Evolutionary conservation across 768 basidiomycete genomes (phyloP).

Genomic region (Pleurotus tuoliensis): DNA sequence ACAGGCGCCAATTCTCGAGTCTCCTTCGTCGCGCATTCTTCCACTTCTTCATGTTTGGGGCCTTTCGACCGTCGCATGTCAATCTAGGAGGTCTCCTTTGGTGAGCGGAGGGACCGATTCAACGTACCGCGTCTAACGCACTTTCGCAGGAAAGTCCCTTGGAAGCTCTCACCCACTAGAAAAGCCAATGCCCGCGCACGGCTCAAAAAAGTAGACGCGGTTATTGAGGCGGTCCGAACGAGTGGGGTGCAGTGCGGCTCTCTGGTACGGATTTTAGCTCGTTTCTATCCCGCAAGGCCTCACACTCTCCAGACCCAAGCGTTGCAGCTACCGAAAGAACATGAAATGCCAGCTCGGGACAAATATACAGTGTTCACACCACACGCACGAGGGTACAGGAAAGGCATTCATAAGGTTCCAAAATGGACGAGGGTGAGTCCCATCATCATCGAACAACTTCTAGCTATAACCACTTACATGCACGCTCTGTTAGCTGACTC

Average conservation of each 20-base stretch:
- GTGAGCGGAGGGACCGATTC: slow-evolving; percentile 33
- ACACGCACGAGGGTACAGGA: slow-evolving; percentile 72
- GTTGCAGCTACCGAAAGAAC: slow-evolving; percentile 84
- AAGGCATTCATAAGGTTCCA: slow-evolving; percentile 96
- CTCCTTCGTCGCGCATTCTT: neutral
- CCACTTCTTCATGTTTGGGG: slow-evolving; percentile 68
- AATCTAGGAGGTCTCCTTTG: slow-evolving; percentile 80
- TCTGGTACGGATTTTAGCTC: slow-evolving; percentile 48
- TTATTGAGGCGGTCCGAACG: slow-evolving; percentile 81
- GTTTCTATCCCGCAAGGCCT: slow-evolving; percentile 1
- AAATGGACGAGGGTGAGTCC: slow-evolving; percentile 87
- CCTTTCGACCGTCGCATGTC: slow-evolving; percentile 70
- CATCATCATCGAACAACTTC: neutral
- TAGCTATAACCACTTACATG: neutral
- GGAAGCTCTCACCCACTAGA: slow-evolving; percentile 86
- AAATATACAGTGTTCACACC: slow-evolving; percentile 92
- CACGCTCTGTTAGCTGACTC: slow-evolving; percentile 56
- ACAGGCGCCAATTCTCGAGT: slow-evolving; percentile 3
- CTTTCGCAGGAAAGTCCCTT: slow-evolving; percentile 81
- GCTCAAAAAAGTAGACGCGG: slow-evolving; percentile 89
- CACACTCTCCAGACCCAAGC: slow-evolving; percentile 51
- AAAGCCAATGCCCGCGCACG: slow-evolving; percentile 89
- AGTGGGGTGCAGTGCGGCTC: slow-evolving; percentile 78
- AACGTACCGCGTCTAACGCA: slow-evolving; percentile 5
- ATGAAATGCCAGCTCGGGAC: slow-evolving; percentile 88